Conservation (phyloP, 2,329 filamentous ascomycete species). For the Tolypocladium album region DNA sequence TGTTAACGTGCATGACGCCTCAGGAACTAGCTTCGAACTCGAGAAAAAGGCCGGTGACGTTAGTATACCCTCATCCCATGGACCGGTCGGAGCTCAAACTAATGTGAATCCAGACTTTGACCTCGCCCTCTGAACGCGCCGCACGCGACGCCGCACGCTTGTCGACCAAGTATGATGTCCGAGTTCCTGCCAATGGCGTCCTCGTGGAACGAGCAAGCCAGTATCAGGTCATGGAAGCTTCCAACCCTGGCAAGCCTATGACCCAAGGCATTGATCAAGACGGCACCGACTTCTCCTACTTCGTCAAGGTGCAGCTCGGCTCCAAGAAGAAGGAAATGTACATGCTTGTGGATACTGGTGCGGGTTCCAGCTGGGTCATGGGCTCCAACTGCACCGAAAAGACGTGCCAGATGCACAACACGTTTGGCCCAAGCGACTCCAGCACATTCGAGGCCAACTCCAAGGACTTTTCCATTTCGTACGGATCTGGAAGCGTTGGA, state of each 20-base stretch:
- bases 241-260: conserved; percentile 31
- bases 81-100: background rate
- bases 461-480: conserved; percentile 54
- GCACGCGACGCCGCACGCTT: conserved; percentile 18
- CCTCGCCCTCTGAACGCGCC: conserved; percentile 22
- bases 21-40: conserved; percentile 28
- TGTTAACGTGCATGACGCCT: conserved; percentile 5
- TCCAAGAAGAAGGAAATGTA: conserved; percentile 42
- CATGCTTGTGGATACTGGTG: conserved; percentile 57
- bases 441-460: conserved; percentile 44
- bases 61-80: background rate
- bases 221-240: conserved; percentile 36
- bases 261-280: conserved; percentile 51
- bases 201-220: conserved; percentile 30
- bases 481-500: conserved; percentile 66
- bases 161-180: conserved; percentile 24
- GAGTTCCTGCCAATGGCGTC: background rate
- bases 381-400: conserved; percentile 53
- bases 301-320: conserved; percentile 45
- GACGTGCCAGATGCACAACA: conserved; percentile 59
- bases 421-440: conserved; percentile 58
- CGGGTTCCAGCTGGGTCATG: conserved; percentile 77
- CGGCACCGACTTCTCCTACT: conserved; percentile 56
- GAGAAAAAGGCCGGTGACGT: conserved; percentile 20
- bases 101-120: conserved; percentile 15